Conservation (phyloP, 768 basidiomycete species). For the Phlebiopsis gigantea region DNA sequence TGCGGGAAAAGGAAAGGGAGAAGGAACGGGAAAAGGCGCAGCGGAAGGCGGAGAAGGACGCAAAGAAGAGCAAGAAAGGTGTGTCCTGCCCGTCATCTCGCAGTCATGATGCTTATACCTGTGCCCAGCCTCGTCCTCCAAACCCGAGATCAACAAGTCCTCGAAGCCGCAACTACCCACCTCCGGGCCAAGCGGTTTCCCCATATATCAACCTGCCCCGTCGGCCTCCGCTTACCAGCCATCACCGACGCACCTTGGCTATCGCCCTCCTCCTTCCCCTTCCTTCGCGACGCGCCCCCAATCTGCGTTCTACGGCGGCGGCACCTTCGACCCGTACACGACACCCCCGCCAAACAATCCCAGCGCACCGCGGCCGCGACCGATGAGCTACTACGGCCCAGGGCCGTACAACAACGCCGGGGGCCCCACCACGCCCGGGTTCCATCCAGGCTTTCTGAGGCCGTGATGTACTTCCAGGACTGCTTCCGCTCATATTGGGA, state of each 20-base stretch:
- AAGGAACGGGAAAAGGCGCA: conserved; percentile 24
- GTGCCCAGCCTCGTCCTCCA: not conserved
- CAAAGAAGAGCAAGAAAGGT: conserved; percentile 23
- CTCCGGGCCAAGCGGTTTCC: too few species aligned
- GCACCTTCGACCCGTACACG: not conserved
- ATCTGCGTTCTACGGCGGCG: not conserved
- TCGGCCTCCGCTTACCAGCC: not conserved
- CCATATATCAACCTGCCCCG: not conserved
- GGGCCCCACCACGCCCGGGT: not conserved
- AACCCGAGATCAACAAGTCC: conserved; percentile 3
- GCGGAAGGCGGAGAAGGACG: conserved; percentile 25
- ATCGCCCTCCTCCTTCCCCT: not conserved
- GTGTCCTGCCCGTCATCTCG: not conserved
- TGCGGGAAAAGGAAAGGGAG: conserved; percentile 33
- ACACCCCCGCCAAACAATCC: not conserved
- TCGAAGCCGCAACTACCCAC: not conserved
- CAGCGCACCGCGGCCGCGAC: not conserved
- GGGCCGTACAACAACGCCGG: not conserved
- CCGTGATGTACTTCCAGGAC: not conserved
- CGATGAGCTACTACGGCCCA: conserved; percentile 3
- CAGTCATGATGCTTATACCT: not conserved
- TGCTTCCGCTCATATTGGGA: too few species aligned
- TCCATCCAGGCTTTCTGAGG: not conserved
- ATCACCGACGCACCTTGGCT: not conserved
- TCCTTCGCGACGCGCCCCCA: not conserved